Conservation (phyloP, 129 eudicot species). For the Pittosporum tobira region DNA sequence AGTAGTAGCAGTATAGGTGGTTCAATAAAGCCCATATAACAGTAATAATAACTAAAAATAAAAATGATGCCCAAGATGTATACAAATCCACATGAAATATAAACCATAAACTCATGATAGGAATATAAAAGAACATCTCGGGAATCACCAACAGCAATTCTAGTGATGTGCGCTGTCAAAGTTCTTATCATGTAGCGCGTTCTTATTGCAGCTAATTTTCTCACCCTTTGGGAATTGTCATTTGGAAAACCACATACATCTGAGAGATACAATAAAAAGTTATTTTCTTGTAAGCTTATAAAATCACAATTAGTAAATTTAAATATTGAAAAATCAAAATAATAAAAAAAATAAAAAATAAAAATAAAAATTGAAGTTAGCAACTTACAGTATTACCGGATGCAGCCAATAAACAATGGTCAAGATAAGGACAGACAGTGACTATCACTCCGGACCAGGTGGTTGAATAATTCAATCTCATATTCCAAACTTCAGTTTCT, state of each 20-base stretch:
- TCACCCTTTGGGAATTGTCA: conserved; percentile 60
- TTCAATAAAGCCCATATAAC: background rate
- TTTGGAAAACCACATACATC: conserved; percentile 84
- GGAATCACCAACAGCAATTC: conserved; percentile 97
- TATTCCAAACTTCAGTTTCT: conserved; percentile 77
- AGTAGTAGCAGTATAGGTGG: background rate
- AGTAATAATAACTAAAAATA: too few species aligned
- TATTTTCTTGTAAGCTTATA: background rate
- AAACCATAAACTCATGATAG: conserved; percentile 81
- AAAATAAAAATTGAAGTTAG: too few species aligned
- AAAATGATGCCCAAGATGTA: too few species aligned
- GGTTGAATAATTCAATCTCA: conserved; percentile 48
- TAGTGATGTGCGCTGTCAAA: conserved; percentile 70
- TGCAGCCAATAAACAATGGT: conserved; percentile 79
- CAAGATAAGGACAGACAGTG: conserved; percentile 75
- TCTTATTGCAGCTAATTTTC: conserved; percentile 65
- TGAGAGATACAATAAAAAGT: conserved; percentile 26
- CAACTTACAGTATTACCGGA: conserved; percentile 85
- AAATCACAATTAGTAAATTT: background rate
- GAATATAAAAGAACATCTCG: conserved; percentile 93
- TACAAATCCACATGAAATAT: background rate
- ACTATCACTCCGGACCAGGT: conserved; percentile 71
- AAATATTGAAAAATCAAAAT: background rate
- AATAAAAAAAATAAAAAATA: background rate
- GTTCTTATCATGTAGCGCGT: conserved; percentile 76